A percentile compares a stretch with the other conserved stretches of the same genome.
phyloP scores from a whole-genome alignment of 768 basidiomycete species.

The Boletus rufocinnamomeus region DNA sequence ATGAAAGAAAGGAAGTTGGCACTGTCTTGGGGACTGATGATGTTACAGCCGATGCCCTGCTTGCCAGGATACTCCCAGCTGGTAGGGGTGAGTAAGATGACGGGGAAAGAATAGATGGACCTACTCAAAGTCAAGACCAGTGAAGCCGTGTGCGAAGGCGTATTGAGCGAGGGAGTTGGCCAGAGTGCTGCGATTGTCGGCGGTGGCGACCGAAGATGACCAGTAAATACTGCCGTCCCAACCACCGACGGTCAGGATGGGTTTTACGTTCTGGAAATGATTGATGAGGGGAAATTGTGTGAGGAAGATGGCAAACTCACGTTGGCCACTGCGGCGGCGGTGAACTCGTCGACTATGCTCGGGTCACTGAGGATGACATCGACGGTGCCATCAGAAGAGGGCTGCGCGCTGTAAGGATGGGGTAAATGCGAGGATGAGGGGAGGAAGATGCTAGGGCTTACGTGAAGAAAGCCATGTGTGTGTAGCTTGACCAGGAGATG shows the following conservation, averaged over 20 bases:
- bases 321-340: constrained; percentile 28
- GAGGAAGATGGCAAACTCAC: constrained; percentile 11
- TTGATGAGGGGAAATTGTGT: not conserved
- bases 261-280: constrained; percentile 49
- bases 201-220: constrained; percentile 56
- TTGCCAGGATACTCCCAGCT: constrained; percentile 88
- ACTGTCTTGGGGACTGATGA: constrained; percentile 61
- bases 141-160: constrained; percentile 49
- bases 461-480: constrained; percentile 67
- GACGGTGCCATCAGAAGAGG: constrained; percentile 16
- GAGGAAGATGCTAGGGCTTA: not conserved
- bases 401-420: constrained; percentile 23
- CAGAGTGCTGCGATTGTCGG: constrained; percentile 57
- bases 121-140: constrained; percentile 72
- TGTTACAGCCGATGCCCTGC: constrained; percentile 72
- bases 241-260: constrained; percentile 64
- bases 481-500: constrained; percentile 70
- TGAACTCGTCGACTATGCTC: constrained; percentile 20
- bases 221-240: constrained; percentile 67
- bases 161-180: constrained; percentile 54
- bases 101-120: constrained; percentile 21
- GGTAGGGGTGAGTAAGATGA: not conserved
- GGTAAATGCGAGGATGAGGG: not conserved
- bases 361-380: constrained; percentile 12
- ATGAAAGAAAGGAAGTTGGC: constrained; percentile 80